Base-by-base conservation (phyloP, 2,329 filamentous ascomycete species). In the Pestalotiopsis sp. region DNA sequence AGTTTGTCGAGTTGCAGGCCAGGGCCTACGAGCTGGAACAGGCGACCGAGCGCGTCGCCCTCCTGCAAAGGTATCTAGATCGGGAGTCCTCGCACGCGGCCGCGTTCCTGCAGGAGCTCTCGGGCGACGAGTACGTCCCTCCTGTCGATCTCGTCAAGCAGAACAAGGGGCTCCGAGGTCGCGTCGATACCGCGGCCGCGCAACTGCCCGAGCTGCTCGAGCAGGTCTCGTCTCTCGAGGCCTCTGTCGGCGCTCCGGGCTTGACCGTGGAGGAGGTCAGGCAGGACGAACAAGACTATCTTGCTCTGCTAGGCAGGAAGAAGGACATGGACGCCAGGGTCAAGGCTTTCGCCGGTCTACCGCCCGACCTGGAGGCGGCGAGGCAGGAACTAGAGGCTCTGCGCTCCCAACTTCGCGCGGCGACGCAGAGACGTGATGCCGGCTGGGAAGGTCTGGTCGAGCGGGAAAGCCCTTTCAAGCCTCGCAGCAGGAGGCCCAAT, bases 401-500 rank as follows among this genome's bases (percentile, higher is more conserved):
- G 58, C 87, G 92, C 69, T 81, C 83, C 2, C 89, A 94, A 75
- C 82, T 97, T 60, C 84, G 86, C 52, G 80, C 82, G 11, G 80
- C 93, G 65, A 90, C 86, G 36, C 84, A 84, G 71, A 85, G 86
- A 73, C 87, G 94, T 66, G 93, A 97, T 77, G 85, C 82, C 38
- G 84, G 93, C 67, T 97, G 97, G 77, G 93, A 95, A 76, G 87
- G 85, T 2, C 78, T 96, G 61, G 89, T 93, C 2, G 89, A 90
- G 73, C 83, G 85, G 56, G 87, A 89, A 75, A 89, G 87, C 66
- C 88, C 88, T 3, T 76, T 78, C 61, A 83, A 82, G 70, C 68
- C 69, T 2, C 80, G 82, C 68, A 61, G 23, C 27, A 86, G 83
- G 70, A 73, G 77, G 66, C 56, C 63, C 27, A 31, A 13, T n/a